Evolutionary conservation across 1,284 basidiomycete species (phyloP).

Genomic region (Sphaerobolus stellatus): DNA sequence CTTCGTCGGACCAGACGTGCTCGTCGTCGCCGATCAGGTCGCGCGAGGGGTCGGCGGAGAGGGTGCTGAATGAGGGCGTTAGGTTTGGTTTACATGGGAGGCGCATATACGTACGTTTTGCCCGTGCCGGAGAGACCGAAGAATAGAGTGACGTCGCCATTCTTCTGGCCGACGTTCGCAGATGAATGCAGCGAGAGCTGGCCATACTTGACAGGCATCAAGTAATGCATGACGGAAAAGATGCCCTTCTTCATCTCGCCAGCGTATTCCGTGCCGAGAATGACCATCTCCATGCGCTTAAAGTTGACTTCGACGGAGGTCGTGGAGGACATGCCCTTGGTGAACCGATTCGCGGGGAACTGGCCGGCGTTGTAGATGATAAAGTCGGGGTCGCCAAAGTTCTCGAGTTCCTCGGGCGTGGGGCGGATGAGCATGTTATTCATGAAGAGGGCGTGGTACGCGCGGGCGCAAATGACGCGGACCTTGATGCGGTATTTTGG

Average conservation of each 20-base stretch:
- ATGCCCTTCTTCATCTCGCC: slow-evolving; percentile 99
- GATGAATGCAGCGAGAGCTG: slow-evolving; percentile 99
- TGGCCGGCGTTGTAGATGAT: slow-evolving; percentile 99
- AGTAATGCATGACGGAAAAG: slow-evolving; percentile 99
- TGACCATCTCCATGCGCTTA: slow-evolving; percentile 99
- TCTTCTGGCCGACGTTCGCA: slow-evolving; percentile 90
- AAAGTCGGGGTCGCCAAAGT: slow-evolving; percentile 98
- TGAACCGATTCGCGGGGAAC: slow-evolving; percentile 99
- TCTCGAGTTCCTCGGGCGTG: slow-evolving; percentile 88
- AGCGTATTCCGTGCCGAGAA: slow-evolving; percentile 98
- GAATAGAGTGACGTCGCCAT: slow-evolving; percentile 96
- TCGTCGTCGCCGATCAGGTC: slow-evolving; percentile 95
- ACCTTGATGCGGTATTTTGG: slow-evolving; percentile 99
- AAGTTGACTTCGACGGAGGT: slow-evolving; percentile 99
- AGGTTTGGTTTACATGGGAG: not conserved
- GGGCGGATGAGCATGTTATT: slow-evolving; percentile 99
- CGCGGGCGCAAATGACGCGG: slow-evolving; percentile 96
- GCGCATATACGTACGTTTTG: slow-evolving; percentile 64
- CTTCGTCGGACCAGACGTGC: slow-evolving; percentile 96
- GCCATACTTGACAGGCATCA: slow-evolving; percentile 98
- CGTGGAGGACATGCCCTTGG: slow-evolving; percentile 98
- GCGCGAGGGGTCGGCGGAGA: slow-evolving; percentile 90
- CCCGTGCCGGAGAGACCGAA: slow-evolving; percentile 99
- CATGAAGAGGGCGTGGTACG: slow-evolving; percentile 99
- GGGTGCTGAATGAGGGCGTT: slow-evolving; percentile 45